A percentile compares a stretch with the other conserved stretches of the same genome.
Evolutionary conservation across 371 early-diverging fungal species (phyloP).

Genomic region (Apophysomyces elegans): DNA sequence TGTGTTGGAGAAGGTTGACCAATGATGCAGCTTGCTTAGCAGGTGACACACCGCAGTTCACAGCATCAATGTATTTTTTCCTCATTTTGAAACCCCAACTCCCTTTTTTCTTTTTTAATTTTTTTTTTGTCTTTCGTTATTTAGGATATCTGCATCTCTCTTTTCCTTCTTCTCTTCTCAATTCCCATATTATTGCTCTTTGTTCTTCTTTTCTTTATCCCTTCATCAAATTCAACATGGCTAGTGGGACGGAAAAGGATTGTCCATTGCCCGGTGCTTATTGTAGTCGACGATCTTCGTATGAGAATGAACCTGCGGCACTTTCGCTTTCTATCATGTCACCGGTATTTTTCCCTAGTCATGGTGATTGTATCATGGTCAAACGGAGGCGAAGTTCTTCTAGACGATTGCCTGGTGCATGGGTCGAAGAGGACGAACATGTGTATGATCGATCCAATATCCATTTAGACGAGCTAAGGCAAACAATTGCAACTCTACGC

Average conservation of each 20-base stretch:
- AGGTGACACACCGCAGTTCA: slow-evolving; percentile 9
- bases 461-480: slow-evolving; percentile 31
- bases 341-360: slow-evolving; percentile 26
- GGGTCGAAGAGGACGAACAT: slow-evolving; percentile 36
- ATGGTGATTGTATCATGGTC: slow-evolving; percentile 17
- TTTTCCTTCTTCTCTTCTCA: background rate
- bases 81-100: slow-evolving; percentile 4
- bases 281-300: background rate
- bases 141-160: background rate
- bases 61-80: slow-evolving; percentile 2
- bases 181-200: background rate
- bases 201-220: background rate
- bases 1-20: background rate
- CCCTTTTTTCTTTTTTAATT: background rate
- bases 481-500: slow-evolving; percentile 39
- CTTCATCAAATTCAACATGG: background rate
- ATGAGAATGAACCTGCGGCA: slow-evolving; percentile 1
- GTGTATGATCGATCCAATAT: slow-evolving; percentile 7
- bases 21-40: slow-evolving; percentile 5
- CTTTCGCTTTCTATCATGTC: slow-evolving; percentile 25
- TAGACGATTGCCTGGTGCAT: slow-evolving; percentile 38
- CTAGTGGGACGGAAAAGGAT: slow-evolving; percentile 2
- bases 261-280: slow-evolving; percentile 5
- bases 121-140: background rate
- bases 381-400: slow-evolving; percentile 14